These are phyloP conservation scores for Planoprotostelium fungivorum DNA, from an alignment of 78 protist genomes.

Conservation along the genomic window DNA sequence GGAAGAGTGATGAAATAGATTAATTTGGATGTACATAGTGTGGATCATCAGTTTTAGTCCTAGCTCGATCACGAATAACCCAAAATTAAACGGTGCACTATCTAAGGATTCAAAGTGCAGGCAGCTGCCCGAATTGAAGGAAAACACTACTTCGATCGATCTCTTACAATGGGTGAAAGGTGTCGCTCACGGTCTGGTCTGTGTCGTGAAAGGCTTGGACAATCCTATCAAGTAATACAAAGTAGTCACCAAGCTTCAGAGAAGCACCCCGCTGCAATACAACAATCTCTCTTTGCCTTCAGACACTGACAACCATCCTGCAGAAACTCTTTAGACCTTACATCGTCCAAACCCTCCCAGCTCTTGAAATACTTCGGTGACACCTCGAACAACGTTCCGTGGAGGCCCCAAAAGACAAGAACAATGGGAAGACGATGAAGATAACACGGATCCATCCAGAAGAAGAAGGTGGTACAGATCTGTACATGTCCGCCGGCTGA, in stretches of 20 bases:
- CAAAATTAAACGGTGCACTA: no score
- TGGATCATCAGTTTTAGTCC: no score
- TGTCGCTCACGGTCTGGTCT: conserved; percentile 89
- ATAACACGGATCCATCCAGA: conserved; percentile 66
- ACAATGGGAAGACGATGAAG: conserved; percentile 88
- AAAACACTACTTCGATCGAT: no score
- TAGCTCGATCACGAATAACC: no score
- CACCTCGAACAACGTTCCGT: conserved; percentile 58
- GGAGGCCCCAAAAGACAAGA: conserved; percentile 64
- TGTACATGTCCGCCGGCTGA: conserved; percentile 67
- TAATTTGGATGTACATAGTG: no score
- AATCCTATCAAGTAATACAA: conserved; percentile 55
- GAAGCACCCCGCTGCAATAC: conserved; percentile 49
- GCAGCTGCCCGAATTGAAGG: no score
- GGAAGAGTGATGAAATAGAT: no score
- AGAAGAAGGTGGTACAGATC: conserved; percentile 68
- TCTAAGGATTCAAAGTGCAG: no score
- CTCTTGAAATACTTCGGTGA: conserved; percentile 79
- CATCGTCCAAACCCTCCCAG: conserved; percentile 74
- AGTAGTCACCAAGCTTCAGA: conserved; percentile 58
- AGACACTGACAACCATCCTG: conserved; percentile 46
- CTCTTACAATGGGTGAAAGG: no score
- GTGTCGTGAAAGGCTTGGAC: conserved; percentile 82
- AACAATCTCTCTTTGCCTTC: conserved; percentile 81
- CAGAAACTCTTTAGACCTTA: conserved; percentile 94